Evolutionary conservation across 495 filamentous ascomycete species (phyloP), one percentile per base, ranked within the genome.

Genomic region (Lepraria neglecta): DNA sequence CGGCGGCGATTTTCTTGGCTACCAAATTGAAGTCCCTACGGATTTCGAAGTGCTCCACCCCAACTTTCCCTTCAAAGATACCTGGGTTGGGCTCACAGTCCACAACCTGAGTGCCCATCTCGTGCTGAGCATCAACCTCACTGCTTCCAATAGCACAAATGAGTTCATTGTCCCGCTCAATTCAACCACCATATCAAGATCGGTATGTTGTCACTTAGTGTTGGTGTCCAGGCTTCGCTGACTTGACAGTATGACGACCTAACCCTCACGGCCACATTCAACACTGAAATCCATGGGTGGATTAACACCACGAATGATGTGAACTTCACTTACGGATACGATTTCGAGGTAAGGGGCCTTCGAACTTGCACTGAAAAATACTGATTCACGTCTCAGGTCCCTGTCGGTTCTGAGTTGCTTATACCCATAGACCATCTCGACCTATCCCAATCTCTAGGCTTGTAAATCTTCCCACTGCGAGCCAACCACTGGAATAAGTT

Each of bases 251-350:
- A 40, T 6, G 27, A 33, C 21, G 33, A 30, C 52, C 3, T 59
- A 12, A 59, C 57, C 4, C 14, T 59, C 10, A 46, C 42, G 3
- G 43, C 44, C 4, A 50, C 57, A 3, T 43, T 50, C 43, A 40
- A 14, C 30, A 28, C 57, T 12, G 57, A 50, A 33, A 59, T 59
- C 7, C 57, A 59, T 10, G 57, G 57, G 9, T 55, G 52, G 52
- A 4, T 35, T 30, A 55, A 55, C 30, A 55, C 52, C 6, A 55
- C 52, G 14, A 38, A 55, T 3, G n/a, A 55, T 43, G 54, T 56
- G n/a, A 56, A 55, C n/a, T 53, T 59, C 11, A 64, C 47, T 1
- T 59, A 64, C 50, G 61, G 56, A 44, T 59, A 52, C 48, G 28
- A 64, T 45, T 55, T 59, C n/a, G 7, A 40, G 27, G 61, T 55